Conservation (phyloP, 2,329 filamentous ascomycete species). For the Decorospora gaudefroyi region DNA sequence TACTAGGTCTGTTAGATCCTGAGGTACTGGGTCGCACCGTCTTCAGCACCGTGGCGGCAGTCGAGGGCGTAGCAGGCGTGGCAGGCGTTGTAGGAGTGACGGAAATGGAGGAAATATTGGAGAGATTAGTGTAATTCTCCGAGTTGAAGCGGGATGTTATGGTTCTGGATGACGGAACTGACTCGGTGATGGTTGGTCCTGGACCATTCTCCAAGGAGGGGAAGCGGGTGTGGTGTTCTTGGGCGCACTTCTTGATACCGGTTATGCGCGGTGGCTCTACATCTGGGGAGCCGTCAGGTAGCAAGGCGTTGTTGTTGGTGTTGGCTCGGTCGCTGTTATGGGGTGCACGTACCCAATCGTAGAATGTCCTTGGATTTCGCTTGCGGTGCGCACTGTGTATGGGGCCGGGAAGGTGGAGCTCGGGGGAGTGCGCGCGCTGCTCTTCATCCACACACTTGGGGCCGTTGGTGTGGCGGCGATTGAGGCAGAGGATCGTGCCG, state of each 20-base stretch:
- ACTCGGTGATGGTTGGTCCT: not conserved
- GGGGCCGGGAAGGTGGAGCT: not conserved
- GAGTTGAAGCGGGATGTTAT: no score
- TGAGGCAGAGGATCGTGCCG: not conserved
- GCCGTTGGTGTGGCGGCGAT: not conserved
- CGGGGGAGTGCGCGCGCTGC: not conserved
- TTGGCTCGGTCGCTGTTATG: no score
- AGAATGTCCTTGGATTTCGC: not conserved
- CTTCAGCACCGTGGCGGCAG: not conserved
- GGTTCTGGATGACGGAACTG: not conserved
- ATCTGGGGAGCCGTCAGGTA: not conserved
- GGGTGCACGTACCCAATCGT: not conserved
- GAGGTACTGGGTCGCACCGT: not conserved
- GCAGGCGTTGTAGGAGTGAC: not conserved
- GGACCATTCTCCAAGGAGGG: not conserved
- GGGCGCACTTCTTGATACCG: not conserved
- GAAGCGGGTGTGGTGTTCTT: not conserved
- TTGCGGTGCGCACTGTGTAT: not conserved
- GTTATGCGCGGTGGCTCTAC: not conserved
- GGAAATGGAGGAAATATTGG: not conserved
- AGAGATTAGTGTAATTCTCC: no score
- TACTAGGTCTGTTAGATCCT: slow-evolving; percentile 3
- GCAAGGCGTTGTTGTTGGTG: not conserved
- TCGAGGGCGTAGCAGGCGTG: no score
- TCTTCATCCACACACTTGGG: not conserved